Evolutionary conservation across 108 stramenopile species (phyloP), one percentile per base, ranked within the genome.

Genomic region (Stephanodiscus triporus): DNA sequence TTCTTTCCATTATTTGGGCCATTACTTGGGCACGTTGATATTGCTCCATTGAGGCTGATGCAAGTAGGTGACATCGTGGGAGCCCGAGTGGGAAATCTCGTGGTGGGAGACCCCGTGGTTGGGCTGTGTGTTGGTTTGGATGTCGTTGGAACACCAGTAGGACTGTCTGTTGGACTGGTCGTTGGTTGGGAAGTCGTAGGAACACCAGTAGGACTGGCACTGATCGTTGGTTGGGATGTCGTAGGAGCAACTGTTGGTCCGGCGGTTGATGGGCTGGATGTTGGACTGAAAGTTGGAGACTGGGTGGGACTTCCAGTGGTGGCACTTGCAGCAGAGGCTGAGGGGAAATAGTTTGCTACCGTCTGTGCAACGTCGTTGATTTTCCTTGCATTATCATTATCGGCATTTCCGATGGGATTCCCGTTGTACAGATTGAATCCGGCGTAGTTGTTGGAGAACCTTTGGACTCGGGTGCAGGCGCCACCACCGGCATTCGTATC

Each of bases 381-480:
- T 10, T 17, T 37, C 17, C 43, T 23, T 7, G 63, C 63, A 42
- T 63, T 63, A 47, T 63, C 45, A 24, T 32, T 13, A 6, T 1
- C 1, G 30, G 63, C 17, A 24, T 24, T 63, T 34, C 63, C 63
- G 5, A 42, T 63, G 43, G 63, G 24, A 0, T 43, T 47, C 0
- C 43, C 40, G 11, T 47, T 32, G 17, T 63, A 47, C 19, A 47
- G 20, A 19, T 32, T 24, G 9, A 16, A 11, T 9, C 5, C 5
- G 4, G 32, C 4, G 5, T 34, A 34, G 16, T 57, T 32, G 48
- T 66, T 73, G 5, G 73, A 73, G 63, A 73, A 73, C 6, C 50
- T 29, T 37, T 73, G 63, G 6, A 73, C 50, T 50, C 73, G 63
- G n/a, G 58, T 17, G 26, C 75, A 75, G 14, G n/a, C 23, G 17